Percentiles rank a stretch among this genome's conserved stretches.
phyloP scores from a whole-genome alignment of 176 grass and related monocot genomes.

The Oryza rufipogon region DNA sequence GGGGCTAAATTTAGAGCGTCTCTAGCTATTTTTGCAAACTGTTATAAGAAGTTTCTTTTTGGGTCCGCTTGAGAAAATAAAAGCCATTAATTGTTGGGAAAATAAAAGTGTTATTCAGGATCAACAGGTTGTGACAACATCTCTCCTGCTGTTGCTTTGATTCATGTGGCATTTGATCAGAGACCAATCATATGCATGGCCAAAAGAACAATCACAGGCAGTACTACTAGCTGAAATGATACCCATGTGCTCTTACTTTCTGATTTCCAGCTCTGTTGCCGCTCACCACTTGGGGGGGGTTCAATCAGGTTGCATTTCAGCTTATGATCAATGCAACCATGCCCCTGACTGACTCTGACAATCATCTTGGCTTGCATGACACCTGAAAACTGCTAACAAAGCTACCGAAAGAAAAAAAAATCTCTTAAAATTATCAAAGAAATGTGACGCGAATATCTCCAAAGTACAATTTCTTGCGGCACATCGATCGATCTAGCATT shows the following conservation, averaged over 20 bases:
- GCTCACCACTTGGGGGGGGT: neutral
- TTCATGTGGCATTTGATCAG: slow-evolving; percentile 43
- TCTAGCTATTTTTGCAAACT: no score
- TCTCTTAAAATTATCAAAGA: neutral
- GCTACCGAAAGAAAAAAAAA: neutral
- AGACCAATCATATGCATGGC: slow-evolving; percentile 16
- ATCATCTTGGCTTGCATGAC: neutral
- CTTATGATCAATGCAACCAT: neutral
- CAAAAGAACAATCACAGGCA: slow-evolving; percentile 40
- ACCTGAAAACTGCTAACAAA: neutral
- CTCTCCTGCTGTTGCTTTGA: slow-evolving; percentile 18
- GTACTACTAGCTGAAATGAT: slow-evolving; percentile 19
- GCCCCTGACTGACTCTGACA: neutral
- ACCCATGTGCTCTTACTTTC: slow-evolving; percentile 31
- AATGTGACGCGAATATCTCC: neutral
- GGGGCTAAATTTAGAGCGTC: no score
- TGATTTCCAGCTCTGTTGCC: neutral
- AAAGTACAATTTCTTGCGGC: neutral
- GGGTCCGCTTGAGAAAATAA: no score
- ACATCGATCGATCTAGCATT: neutral
- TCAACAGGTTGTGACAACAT: neutral
- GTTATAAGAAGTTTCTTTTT: no score
- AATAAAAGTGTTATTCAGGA: neutral
- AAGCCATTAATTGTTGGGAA: no score
- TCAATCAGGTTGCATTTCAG: slow-evolving; percentile 19